These are phyloP conservation scores for Globisporangium spiculum DNA, from an alignment of 352 stramenopile genomes.

Conservation along the genomic window DNA sequence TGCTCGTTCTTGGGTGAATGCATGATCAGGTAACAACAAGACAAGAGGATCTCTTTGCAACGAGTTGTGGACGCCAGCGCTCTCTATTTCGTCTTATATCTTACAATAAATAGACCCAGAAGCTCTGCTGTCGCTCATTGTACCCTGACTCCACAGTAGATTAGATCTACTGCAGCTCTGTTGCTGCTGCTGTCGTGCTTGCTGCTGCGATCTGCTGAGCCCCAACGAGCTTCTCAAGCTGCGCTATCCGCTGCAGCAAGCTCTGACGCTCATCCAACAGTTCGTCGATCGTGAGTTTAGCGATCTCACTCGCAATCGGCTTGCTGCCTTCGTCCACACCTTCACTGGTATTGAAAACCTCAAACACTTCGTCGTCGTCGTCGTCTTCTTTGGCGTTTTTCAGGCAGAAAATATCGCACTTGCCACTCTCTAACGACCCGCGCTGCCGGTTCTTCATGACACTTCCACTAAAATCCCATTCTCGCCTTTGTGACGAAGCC, in stretches of 20 bases:
- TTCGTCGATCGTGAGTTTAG: constrained; percentile 16
- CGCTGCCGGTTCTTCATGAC: neutral
- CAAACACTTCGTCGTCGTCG: constrained; percentile 21
- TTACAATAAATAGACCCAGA: constrained; percentile 6
- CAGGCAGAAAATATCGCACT: constrained; percentile 22
- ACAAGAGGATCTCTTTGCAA: neutral
- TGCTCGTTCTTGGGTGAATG: neutral
- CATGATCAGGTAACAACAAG: neutral
- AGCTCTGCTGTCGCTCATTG: neutral
- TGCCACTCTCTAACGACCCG: neutral
- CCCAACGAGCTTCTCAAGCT: constrained; percentile 35
- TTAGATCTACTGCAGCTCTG: neutral
- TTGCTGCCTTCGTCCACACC: neutral
- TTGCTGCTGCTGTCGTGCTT: neutral
- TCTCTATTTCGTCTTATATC: neutral
- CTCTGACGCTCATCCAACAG: constrained; percentile 34
- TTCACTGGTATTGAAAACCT: neutral
- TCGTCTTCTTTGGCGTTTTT: constrained; percentile 36
- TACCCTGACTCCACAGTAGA: neutral
- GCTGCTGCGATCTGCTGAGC: neutral
- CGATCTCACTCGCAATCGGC: neutral
- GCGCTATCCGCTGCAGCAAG: constrained; percentile 37
- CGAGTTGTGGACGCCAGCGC: neutral
- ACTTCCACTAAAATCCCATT: neutral
- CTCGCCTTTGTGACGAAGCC: neutral